A percentile compares a stretch with the other conserved stretches of the same genome.
phyloP scores from a whole-genome alignment of 1,139 yeast species.

The Lodderomyces margitis region DNA sequence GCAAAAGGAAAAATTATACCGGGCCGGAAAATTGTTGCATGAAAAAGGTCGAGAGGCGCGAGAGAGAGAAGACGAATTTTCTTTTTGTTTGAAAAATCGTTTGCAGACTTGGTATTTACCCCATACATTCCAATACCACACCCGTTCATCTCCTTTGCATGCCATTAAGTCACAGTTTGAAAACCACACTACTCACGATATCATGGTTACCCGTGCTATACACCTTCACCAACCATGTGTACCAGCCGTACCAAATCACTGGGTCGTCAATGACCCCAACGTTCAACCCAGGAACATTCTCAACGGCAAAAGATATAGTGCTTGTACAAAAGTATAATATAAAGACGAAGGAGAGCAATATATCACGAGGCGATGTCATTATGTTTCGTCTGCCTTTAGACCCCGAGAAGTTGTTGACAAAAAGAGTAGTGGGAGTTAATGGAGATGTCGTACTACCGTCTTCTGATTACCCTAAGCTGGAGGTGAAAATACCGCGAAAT shows the following conservation, averaged over 20 bases:
- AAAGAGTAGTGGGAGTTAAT: conserved; percentile 71
- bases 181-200: conserved; percentile 29
- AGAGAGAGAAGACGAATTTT: background rate
- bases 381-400: conserved; percentile 75
- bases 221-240: conserved; percentile 67
- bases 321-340: conserved; percentile 65
- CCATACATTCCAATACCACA: too few relatives aligned
- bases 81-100: background rate
- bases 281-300: conserved; percentile 61
- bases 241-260: conserved; percentile 71
- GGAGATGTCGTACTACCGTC: conserved; percentile 66
- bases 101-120: background rate
- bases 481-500: conserved; percentile 65
- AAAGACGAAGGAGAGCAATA: conserved; percentile 38
- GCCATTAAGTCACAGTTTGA: conserved; percentile 15
- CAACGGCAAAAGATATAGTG: conserved; percentile 63
- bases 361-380: conserved; percentile 68
- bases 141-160: too few relatives aligned
- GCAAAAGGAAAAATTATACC: background rate
- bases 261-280: conserved; percentile 92
- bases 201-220: conserved; percentile 81
- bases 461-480: conserved; percentile 60
- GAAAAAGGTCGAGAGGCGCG: background rate
- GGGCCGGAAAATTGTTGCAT: background rate
- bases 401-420: conserved; percentile 71